These are phyloP conservation scores for Cicer bijugum DNA, from an alignment of 306 rosid genomes.

Conservation along the genomic window DNA sequence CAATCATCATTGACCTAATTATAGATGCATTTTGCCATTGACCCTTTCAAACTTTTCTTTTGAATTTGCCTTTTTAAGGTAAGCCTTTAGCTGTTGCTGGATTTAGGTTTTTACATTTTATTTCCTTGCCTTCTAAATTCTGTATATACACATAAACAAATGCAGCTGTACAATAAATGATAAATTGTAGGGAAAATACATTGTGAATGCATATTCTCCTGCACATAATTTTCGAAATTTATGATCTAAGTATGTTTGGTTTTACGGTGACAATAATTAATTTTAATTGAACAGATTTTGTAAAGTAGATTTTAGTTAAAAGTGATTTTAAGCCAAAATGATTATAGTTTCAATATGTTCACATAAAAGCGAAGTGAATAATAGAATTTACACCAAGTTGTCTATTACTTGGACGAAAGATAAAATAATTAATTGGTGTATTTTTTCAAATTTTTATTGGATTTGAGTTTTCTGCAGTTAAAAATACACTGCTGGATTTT, in stretches of 20 bases:
- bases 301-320: too few relatives aligned
- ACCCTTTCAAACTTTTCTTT: slow-evolving; percentile 44
- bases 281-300: too few relatives aligned
- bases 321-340: too few relatives aligned
- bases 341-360: too few relatives aligned
- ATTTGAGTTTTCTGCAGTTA: too few relatives aligned
- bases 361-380: too few relatives aligned
- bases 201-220: slow-evolving; percentile 23
- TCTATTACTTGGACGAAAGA: too few relatives aligned
- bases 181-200: slow-evolving; percentile 27
- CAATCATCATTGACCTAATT: slow-evolving; percentile 46
- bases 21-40: slow-evolving; percentile 43
- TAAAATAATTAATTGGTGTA: too few relatives aligned
- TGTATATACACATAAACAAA: slow-evolving; percentile 44
- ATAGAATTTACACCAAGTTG: too few relatives aligned
- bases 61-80: slow-evolving; percentile 29
- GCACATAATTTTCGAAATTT: slow-evolving; percentile 25
- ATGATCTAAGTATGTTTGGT: neutral
- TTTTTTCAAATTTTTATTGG: too few relatives aligned
- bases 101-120: slow-evolving; percentile 41
- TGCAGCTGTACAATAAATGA: slow-evolving; percentile 39
- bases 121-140: slow-evolving; percentile 26
- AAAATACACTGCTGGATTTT: too few relatives aligned
- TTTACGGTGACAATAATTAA: too few relatives aligned
- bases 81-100: slow-evolving; percentile 38